Percentiles rank a stretch among this genome's conserved stretches.
Evolutionary conservation across 495 filamentous ascomycete genomes (phyloP).

Genomic region (Xylaria scruposa): DNA sequence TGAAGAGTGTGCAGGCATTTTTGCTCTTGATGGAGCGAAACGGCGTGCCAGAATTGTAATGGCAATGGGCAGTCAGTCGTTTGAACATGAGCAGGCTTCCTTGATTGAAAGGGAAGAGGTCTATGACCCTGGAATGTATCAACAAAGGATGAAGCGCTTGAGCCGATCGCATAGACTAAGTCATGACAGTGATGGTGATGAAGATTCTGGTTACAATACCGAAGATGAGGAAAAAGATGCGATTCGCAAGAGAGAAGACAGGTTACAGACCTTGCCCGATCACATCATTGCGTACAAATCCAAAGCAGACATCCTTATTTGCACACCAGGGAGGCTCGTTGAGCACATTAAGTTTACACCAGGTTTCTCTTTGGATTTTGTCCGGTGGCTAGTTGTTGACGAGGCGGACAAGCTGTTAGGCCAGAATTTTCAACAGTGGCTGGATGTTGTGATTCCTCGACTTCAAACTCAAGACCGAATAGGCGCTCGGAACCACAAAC

Average conservation of each 20-base stretch:
- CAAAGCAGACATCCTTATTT: slow-evolving; percentile 87
- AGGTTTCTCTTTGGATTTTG: slow-evolving; percentile 75
- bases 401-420: slow-evolving; percentile 92
- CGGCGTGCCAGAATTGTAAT: slow-evolving; percentile 73
- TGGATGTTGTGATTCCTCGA: slow-evolving; percentile 71
- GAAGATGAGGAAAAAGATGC: slow-evolving; percentile 39
- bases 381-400: slow-evolving; percentile 89
- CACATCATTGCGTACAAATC: slow-evolving; percentile 69
- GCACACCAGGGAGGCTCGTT: slow-evolving; percentile 89
- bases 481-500: slow-evolving; percentile 55
- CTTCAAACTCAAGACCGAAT: slow-evolving; percentile 57
- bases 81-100: slow-evolving; percentile 74
- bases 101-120: slow-evolving; percentile 68
- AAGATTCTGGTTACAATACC: slow-evolving; percentile 37
- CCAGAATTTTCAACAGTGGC: slow-evolving; percentile 92
- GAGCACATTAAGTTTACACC: slow-evolving; percentile 86
- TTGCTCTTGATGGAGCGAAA: slow-evolving; percentile 57
- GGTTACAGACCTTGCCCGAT: slow-evolving; percentile 54
- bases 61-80: slow-evolving; percentile 77
- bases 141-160: slow-evolving; percentile 33
- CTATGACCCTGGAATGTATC: slow-evolving; percentile 45
- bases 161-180: not conserved
- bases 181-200: slow-evolving; percentile 27
- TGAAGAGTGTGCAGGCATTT: slow-evolving; percentile 65
- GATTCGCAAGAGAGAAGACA: slow-evolving; percentile 39